A percentile compares a stretch with the other conserved stretches of the same genome.
phyloP scores from a whole-genome alignment of 129 eudicot species.

The Escallonia rubra region DNA sequence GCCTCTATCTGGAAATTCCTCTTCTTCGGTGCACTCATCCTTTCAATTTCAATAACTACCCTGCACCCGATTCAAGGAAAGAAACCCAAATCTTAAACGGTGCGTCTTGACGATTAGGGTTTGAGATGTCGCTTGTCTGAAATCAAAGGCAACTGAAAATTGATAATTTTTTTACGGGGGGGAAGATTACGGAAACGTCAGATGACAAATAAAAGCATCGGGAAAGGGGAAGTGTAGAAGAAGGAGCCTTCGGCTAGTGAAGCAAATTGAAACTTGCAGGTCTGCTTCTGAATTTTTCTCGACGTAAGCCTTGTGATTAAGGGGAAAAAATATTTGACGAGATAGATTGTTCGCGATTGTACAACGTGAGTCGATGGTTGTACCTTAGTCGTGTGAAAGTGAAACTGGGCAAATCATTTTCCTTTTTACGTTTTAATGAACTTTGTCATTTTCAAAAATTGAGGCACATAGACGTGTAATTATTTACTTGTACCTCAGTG shows the following conservation, averaged over 20 bases:
- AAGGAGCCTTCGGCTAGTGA: background rate
- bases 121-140: background rate
- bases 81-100: conserved; percentile 8
- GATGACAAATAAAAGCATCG: conserved; percentile 12
- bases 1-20: conserved; percentile 58
- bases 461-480: no score
- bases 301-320: no score
- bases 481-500: no score
- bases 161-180: conserved; percentile 8
- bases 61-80: conserved; percentile 1
- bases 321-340: no score
- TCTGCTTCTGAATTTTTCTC: no score
- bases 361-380: no score
- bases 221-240: background rate
- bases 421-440: no score
- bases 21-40: conserved; percentile 56
- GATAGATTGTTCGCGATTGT: no score
- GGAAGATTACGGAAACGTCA: conserved; percentile 2
- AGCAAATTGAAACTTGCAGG: no score
- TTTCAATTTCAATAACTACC: conserved; percentile 14
- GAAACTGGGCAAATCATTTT: no score
- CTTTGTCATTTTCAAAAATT: no score
- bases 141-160: background rate
- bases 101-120: conserved; percentile 20
- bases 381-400: no score